These are phyloP conservation scores for Penicillium dipodomyicola DNA, from an alignment of 495 filamentous ascomycete species.

Conservation along the genomic window DNA sequence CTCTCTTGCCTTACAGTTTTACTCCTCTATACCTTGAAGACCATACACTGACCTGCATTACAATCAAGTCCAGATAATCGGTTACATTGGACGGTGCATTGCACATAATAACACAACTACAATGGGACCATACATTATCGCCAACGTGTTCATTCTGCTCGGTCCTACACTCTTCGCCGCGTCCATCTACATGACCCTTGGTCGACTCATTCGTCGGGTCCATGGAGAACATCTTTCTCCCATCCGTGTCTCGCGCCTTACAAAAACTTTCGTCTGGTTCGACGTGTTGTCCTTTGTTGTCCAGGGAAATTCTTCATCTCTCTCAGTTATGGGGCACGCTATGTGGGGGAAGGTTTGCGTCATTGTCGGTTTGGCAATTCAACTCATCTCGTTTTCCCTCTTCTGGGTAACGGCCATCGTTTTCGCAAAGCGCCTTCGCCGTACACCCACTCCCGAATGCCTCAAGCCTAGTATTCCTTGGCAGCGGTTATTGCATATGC, in stretches of 20 bases:
- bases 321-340: not conserved
- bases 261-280: conserved; percentile 26
- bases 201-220: conserved; percentile 40
- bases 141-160: conserved; percentile 29
- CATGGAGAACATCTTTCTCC: conserved; percentile 32
- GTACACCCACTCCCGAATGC: conserved; percentile 7
- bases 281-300: conserved; percentile 22
- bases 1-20: not conserved
- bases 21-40: not conserved
- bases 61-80: conserved; percentile 46
- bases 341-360: conserved; percentile 5
- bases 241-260: conserved; percentile 12
- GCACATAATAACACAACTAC: conserved; percentile 14
- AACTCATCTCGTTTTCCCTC: conserved; percentile 11
- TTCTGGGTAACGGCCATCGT: conserved; percentile 14
- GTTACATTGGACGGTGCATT: conserved; percentile 48
- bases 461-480: conserved; percentile 36
- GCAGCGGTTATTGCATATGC: conserved; percentile 43
- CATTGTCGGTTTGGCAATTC: conserved; percentile 9
- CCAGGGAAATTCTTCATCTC: conserved; percentile 7
- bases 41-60: not conserved
- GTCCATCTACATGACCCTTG: conserved; percentile 54
- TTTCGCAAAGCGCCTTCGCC: conserved; percentile 12
- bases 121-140: conserved; percentile 22
- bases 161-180: conserved; percentile 48